A percentile compares a stretch with the other conserved stretches of the same genome.
Evolutionary conservation across 257 asterid species (phyloP).

Genomic region (Ligustrum vulgare): DNA sequence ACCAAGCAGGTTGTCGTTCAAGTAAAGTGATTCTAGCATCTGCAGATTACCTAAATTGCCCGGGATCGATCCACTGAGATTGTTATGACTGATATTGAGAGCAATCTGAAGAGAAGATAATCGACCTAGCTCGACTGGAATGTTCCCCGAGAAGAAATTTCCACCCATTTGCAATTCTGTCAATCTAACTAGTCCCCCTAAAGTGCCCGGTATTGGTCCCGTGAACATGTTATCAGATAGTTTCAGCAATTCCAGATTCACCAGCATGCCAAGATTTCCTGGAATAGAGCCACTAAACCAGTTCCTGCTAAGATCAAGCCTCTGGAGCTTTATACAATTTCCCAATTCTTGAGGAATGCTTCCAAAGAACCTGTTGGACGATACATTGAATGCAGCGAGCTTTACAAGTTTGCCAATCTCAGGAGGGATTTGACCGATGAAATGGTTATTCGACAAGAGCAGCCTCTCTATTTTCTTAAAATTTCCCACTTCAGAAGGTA

Average conservation of each 20-base stretch:
- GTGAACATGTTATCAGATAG: conserved; percentile 63
- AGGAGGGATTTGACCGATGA: conserved; percentile 67
- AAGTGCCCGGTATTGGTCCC: conserved; percentile 61
- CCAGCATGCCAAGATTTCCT: conserved; percentile 56
- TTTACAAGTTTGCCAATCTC: conserved; percentile 72
- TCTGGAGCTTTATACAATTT: conserved; percentile 65
- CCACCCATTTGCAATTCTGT: conserved; percentile 90
- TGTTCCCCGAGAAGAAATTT: conserved; percentile 58
- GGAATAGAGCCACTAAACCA: conserved; percentile 62
- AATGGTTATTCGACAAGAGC: conserved; percentile 60
- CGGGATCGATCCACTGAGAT: conserved; percentile 64
- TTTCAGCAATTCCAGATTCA: conserved; percentile 72
- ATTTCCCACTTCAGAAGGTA: conserved; percentile 66
- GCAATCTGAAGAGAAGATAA: conserved; percentile 77
- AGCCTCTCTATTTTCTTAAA: conserved; percentile 67
- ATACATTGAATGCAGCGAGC: conserved; percentile 80
- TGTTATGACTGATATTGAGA: conserved; percentile 70
- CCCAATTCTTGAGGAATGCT: conserved; percentile 70
- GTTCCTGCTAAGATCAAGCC: conserved; percentile 83
- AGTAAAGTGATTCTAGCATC: conserved; percentile 73
- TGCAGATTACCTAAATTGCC: conserved; percentile 62
- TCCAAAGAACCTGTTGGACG: conserved; percentile 63
- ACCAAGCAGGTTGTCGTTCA: conserved; percentile 68
- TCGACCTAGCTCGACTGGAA: conserved; percentile 71
- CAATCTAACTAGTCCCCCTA: conserved; percentile 64